phyloP scores from a whole-genome alignment of 2,329 filamentous ascomycete species.

The Achaetomium macrosporum region DNA sequence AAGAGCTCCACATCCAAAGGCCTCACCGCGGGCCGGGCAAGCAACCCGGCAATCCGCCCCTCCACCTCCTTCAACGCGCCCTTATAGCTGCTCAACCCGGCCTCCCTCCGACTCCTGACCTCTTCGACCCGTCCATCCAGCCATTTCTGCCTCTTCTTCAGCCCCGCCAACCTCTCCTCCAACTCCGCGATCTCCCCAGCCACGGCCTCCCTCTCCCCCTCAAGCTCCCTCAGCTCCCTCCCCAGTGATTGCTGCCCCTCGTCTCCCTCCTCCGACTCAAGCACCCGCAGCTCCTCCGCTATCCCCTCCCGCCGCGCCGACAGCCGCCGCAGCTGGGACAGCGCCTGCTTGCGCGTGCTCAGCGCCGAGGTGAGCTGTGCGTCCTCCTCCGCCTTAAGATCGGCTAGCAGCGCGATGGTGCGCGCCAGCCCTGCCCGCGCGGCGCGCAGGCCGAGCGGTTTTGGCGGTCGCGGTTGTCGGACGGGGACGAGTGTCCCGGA shows the following conservation, averaged over 20 bases:
- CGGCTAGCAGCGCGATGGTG: constrained; percentile 57
- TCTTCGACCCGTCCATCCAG: constrained; percentile 56
- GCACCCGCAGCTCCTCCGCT: constrained; percentile 44
- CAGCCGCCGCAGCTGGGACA: constrained; percentile 52
- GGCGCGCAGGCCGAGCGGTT: constrained; percentile 51
- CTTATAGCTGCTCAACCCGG: constrained; percentile 65
- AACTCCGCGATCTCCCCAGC: constrained; percentile 60
- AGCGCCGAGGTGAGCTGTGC: constrained; percentile 53
- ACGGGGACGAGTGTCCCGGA: constrained; percentile 52
- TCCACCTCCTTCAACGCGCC: constrained; percentile 63
- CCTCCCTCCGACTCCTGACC: constrained; percentile 59
- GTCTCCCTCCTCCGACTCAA: constrained; percentile 39
- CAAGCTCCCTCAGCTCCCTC: constrained; percentile 55
- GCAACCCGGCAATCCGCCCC: constrained; percentile 51
- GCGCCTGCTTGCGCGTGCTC: constrained; percentile 48
- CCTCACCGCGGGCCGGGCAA: constrained; percentile 51
- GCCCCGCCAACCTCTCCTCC: constrained; percentile 55
- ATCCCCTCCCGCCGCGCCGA: constrained; percentile 46
- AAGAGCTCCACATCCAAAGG: constrained; percentile 47
- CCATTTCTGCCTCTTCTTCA: constrained; percentile 56
- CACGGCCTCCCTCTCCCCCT: constrained; percentile 47
- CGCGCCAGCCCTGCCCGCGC: constrained; percentile 60
- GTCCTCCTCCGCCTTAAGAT: constrained; percentile 64
- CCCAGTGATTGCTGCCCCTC: constrained; percentile 45
- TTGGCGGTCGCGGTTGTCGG: constrained; percentile 46